Evolutionary conservation across 2,329 filamentous ascomycete species (phyloP).

Genomic region (Zelopaecilomyces penicillatus): DNA sequence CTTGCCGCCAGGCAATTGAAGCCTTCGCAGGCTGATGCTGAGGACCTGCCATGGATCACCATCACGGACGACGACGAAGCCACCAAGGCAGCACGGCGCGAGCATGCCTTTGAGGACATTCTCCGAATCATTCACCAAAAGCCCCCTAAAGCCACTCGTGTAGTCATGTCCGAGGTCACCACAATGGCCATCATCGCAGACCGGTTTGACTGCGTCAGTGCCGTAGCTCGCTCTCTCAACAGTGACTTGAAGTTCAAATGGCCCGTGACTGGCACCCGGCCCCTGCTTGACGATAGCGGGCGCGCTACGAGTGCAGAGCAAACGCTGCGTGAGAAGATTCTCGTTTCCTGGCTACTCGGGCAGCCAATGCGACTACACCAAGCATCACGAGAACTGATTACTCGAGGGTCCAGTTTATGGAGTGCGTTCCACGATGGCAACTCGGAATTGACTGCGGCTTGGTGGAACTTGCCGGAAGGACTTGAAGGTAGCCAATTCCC

Average conservation of each 20-base stretch:
- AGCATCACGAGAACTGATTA: conserved; percentile 57
- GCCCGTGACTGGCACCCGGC: conserved; percentile 36
- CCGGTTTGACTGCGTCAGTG: conserved; percentile 57
- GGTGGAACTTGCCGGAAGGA: conserved; percentile 65
- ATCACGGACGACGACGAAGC: conserved; percentile 64
- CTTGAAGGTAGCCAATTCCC: conserved; percentile 46
- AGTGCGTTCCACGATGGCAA: conserved; percentile 27
- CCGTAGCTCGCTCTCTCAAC: conserved; percentile 46
- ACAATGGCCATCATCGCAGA: conserved; percentile 65
- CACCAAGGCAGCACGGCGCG: conserved; percentile 50
- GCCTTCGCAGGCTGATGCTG: conserved; percentile 38
- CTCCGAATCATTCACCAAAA: conserved; percentile 55
- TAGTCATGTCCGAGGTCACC: conserved; percentile 53
- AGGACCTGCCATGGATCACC: conserved; percentile 52
- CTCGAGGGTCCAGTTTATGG: conserved; percentile 57
- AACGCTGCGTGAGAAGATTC: conserved; percentile 58
- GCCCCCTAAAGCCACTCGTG: conserved; percentile 27
- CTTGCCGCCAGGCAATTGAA: conserved; percentile 40
- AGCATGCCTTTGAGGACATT: conserved; percentile 58
- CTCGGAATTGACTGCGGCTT: conserved; percentile 36
- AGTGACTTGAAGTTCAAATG: conserved; percentile 45
- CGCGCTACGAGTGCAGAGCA: conserved; percentile 47
- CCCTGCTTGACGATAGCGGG: conserved; percentile 29
- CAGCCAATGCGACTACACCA: conserved; percentile 51
- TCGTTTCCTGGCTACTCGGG: conserved; percentile 58